Base-by-base conservation (phyloP, 2,329 filamentous ascomycete species). In the Xylariomycetidae sp. region DNA sequence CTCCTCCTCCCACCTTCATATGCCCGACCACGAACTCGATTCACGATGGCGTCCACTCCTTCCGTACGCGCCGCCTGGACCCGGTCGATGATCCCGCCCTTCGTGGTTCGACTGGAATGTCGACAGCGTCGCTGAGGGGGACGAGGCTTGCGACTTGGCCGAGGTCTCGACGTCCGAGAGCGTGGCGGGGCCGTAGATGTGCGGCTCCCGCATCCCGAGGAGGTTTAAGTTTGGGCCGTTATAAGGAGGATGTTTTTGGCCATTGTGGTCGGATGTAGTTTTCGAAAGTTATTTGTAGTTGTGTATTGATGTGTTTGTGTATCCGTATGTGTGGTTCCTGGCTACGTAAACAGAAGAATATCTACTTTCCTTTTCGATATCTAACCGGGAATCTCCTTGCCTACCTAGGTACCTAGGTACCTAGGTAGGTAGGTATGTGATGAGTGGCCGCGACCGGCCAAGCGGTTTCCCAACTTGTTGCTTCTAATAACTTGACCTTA, bases 151-250 rank as follows among this genome's bases (percentile, higher is more conserved):
- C 0, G 61, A 40, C 30, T 63, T 50, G 16, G 73, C 72, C 8
- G 62, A 46, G 3, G 57, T 38, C 29, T 77, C 67, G 12, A 89
- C 70, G 44, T 85, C 74, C 14, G 64, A 31, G 10, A 89, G 76
- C 0, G 83, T 87, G 1, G 77, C 79, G 40, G 66, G 69, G 52
- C 85, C 85, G 63, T 89, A 88, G 49, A 87, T 72, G 17, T 77
- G 64, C 12, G 85, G 84, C 56, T 90, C 84, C 15, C 85, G 72
- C 10, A 76, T 82, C 22, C 85, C 85, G 18, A 89, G 73, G 31
- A 89, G 79, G 62, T 88, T 88, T 49, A 89, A 80, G 58, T 89
- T 89, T 19, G 84, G 83, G n/a, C 85, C 84, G 59, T 88, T 88
- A 88, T 78, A 45, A 88, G 69, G 47, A 88, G 78, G 53, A 88